phyloP scores from a whole-genome alignment of 202 grass and related monocot genomes.

The Zizania palustris region DNA sequence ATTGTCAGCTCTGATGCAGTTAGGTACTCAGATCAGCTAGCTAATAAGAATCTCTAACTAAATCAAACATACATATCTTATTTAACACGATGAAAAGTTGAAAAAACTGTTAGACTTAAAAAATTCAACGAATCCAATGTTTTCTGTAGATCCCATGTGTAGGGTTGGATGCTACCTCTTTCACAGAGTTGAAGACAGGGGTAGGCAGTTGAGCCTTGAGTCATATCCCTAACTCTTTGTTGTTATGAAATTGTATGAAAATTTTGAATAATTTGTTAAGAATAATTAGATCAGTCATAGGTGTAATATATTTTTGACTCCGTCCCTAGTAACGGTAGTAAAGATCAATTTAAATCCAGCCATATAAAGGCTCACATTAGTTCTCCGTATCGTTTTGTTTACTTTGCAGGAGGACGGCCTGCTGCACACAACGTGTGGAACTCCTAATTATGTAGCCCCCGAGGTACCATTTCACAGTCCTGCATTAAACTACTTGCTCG shows the following conservation, averaged over 20 bases:
- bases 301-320: too few relatives aligned
- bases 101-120: not conserved
- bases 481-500: constrained; percentile 19
- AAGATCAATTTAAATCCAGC: not conserved
- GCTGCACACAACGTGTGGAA: constrained; percentile 91
- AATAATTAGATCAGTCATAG: too few relatives aligned
- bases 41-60: too few relatives aligned
- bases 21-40: too few relatives aligned
- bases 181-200: not conserved
- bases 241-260: too few relatives aligned
- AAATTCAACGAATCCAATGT: not conserved
- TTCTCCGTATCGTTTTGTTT: constrained; percentile 37
- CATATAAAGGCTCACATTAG: constrained; percentile 15
- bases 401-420: constrained; percentile 84
- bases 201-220: too few relatives aligned
- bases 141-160: not conserved
- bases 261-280: too few relatives aligned
- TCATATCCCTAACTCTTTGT: too few relatives aligned
- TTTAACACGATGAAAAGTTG: not conserved
- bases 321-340: not conserved
- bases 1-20: too few relatives aligned
- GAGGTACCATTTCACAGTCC: constrained; percentile 56
- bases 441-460: constrained; percentile 98
- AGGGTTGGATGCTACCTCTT: not conserved
- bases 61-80: not conserved